A percentile compares a stretch with the other conserved stretches of the same genome.
phyloP scores from a whole-genome alignment of 257 asterid genomes.

The Scutellaria minor region DNA sequence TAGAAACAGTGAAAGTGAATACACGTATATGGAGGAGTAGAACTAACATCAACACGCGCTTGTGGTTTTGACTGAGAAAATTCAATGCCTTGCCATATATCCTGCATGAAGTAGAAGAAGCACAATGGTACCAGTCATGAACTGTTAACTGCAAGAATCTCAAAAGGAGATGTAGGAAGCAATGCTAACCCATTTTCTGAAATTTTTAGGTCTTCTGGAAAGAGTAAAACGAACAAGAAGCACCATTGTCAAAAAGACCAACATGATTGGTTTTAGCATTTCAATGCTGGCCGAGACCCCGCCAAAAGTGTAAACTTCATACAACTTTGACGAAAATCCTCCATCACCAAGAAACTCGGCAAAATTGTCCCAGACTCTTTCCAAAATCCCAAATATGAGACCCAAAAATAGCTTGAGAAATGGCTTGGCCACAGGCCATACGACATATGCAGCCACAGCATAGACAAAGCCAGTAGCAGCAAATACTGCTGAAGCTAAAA shows the following conservation, averaged over 20 bases:
- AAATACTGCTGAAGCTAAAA: conserved; percentile 90
- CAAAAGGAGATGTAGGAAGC: conserved; percentile 35
- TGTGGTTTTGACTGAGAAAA: conserved; percentile 97
- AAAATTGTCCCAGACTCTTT: conserved; percentile 69
- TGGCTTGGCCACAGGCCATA: conserved; percentile 90
- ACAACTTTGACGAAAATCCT: conserved; percentile 63
- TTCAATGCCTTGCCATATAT: conserved; percentile 99
- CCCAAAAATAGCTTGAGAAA: conserved; percentile 70
- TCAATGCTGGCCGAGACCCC: conserved; percentile 82
- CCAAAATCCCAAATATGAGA: conserved; percentile 60
- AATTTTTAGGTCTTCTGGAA: conserved; percentile 94
- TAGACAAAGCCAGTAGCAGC: conserved; percentile 74
- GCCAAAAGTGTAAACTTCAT: conserved; percentile 71
- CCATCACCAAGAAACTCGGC: conserved; percentile 72
- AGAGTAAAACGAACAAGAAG: conserved; percentile 91
- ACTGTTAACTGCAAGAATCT: conserved; percentile 26
- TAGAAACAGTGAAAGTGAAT: conserved; percentile 13
- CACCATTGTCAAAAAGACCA: conserved; percentile 83
- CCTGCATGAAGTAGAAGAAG: conserved; percentile 60
- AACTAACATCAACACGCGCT: conserved; percentile 99
- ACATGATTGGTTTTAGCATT: conserved; percentile 72
- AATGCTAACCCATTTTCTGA: conserved; percentile 85
- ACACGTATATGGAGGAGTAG: conserved; percentile 24
- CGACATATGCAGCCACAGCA: conserved; percentile 60
- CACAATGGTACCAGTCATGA: conserved; percentile 30